Conservation (phyloP, 139 green algal genomes). For the Deuterostichococcus epilithicus region DNA sequence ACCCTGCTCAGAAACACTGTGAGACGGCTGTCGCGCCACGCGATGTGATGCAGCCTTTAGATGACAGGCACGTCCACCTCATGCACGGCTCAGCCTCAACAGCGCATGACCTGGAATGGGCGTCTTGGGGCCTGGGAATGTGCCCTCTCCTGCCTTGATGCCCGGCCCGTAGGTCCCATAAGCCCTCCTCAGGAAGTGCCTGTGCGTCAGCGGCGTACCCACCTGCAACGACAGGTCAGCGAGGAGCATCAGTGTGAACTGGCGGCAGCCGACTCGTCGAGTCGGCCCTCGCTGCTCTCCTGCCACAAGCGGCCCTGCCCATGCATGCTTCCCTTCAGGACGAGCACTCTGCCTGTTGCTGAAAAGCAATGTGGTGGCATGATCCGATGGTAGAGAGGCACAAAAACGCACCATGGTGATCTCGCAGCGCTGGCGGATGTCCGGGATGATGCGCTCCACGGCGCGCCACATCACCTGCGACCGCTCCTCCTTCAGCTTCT, state of each 20-base stretch:
- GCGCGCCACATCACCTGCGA: constrained; percentile 81
- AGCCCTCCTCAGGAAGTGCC: constrained; percentile 80
- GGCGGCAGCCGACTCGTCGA: too few relatives aligned
- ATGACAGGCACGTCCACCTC: too few relatives aligned
- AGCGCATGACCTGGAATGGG: constrained; percentile 31
- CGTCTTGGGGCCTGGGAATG: constrained; percentile 54
- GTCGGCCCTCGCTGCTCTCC: too few relatives aligned
- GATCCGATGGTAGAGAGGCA: not conserved
- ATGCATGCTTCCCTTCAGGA: too few relatives aligned
- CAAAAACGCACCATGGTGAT: constrained; percentile 47
- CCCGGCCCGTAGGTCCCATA: constrained; percentile 76
- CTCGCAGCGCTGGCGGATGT: constrained; percentile 70
- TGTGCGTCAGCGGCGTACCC: constrained; percentile 91
- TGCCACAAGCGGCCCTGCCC: too few relatives aligned
- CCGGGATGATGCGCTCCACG: constrained; percentile 82
- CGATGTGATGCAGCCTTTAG: too few relatives aligned
- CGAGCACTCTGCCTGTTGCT: too few relatives aligned
- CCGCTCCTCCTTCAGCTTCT: constrained; percentile 84
- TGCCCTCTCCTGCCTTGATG: constrained; percentile 48
- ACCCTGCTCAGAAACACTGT: too few relatives aligned
- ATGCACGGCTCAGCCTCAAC: not conserved
- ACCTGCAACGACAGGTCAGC: constrained; percentile 38
- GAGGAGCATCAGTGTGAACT: too few relatives aligned
- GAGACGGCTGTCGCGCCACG: too few relatives aligned
- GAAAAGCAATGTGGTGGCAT: too few relatives aligned